Conservation (phyloP, 352 stramenopile genomes). For the Phytophthora idaei region DNA sequence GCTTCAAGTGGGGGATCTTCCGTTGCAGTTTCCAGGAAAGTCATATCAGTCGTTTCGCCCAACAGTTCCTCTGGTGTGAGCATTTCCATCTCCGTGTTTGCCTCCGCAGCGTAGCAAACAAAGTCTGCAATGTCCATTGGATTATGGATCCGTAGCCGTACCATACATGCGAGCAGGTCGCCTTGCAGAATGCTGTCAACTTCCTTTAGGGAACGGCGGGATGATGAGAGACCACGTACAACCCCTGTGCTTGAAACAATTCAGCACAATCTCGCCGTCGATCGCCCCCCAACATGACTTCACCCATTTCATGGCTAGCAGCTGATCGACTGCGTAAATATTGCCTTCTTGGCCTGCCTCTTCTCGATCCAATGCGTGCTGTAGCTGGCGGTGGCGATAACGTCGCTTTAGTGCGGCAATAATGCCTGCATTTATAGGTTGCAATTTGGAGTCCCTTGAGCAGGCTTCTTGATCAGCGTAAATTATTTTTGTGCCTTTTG, state of each 20-base stretch:
- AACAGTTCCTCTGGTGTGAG: not conserved
- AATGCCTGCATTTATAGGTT: conserved; percentile 8
- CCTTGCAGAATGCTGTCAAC: not conserved
- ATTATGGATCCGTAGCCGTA: not conserved
- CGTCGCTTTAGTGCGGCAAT: conserved; percentile 5
- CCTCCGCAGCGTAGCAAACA: not conserved
- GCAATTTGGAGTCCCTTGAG: conserved; percentile 1
- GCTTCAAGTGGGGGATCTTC: not conserved
- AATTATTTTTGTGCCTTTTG: not conserved
- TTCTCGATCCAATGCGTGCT: not conserved
- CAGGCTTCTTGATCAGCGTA: not conserved
- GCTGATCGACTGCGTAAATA: not conserved
- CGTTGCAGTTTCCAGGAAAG: not conserved
- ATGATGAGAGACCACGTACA: not conserved
- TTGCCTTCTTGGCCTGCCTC: not conserved
- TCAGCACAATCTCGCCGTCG: not conserved
- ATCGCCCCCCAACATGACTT: not conserved
- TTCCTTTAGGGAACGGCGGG: not conserved
- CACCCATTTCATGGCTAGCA: not conserved
- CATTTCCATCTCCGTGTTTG: not conserved
- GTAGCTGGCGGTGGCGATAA: conserved; percentile 3
- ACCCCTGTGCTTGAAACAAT: not conserved
- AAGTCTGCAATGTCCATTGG: not conserved
- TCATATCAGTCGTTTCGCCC: not conserved
- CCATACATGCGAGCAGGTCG: not conserved